A percentile compares a stretch with the other conserved stretches of the same genome.
These are phyloP conservation scores for Teratosphaeria pseudoeucalypti DNA, from an alignment of 2,329 filamentous ascomycete species.

Conservation along the genomic window DNA sequence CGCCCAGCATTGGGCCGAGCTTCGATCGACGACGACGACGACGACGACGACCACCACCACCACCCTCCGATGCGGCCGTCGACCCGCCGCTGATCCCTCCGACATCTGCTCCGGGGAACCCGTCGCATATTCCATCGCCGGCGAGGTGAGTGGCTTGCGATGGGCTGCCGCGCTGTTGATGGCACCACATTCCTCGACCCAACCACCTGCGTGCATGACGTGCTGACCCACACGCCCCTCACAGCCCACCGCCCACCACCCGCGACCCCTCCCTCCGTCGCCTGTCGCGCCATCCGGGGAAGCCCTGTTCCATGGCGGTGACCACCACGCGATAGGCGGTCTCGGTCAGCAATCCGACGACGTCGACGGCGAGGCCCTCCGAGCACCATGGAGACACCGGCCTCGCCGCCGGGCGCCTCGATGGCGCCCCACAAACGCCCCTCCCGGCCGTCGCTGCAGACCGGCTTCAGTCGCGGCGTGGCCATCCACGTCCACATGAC, in stretches of 20 bases:
- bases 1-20: too few species aligned
- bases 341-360: background rate
- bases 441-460: background rate
- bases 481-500: conserved; percentile 6
- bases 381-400: background rate
- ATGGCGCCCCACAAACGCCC: background rate
- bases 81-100: background rate
- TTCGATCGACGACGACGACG: too few species aligned
- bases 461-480: background rate
- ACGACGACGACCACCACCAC: too few species aligned
- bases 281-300: background rate
- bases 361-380: background rate
- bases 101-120: background rate
- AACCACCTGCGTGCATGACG: background rate
- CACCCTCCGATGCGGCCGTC: background rate
- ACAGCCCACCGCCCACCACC: background rate
- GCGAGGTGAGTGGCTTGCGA: background rate
- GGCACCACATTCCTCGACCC: background rate
- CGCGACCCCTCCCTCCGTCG: background rate
- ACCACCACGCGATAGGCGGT: background rate
- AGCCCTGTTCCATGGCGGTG: background rate
- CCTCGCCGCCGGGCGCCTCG: background rate
- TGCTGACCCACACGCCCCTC: background rate
- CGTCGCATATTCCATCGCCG: background rate
- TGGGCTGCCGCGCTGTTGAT: background rate